These are phyloP conservation scores for Stropharia rugosoannulata DNA, from an alignment of 768 basidiomycete species.

Conservation along the genomic window DNA sequence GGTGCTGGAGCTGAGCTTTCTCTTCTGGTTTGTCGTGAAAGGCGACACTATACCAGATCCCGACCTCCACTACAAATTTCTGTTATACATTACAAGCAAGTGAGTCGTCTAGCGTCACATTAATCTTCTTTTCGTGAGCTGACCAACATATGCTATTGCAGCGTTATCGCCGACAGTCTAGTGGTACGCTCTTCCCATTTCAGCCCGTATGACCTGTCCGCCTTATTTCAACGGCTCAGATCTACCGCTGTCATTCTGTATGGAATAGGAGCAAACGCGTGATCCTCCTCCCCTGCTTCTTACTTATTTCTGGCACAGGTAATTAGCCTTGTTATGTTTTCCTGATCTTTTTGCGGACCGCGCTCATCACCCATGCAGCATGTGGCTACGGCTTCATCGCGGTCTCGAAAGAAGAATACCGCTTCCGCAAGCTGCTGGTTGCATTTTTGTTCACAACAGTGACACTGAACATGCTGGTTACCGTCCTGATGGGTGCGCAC, in stretches of 20 bases:
- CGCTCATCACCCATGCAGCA: conserved; percentile 9
- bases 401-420: conserved; percentile 26
- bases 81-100: conserved; percentile 32
- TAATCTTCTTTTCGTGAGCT: background rate
- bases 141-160: conserved; percentile 7
- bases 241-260: conserved; percentile 30
- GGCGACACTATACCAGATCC: conserved; percentile 23
- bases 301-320: conserved; percentile 27
- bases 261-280: conserved; percentile 30
- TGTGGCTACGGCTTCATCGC: conserved; percentile 27
- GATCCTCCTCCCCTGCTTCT: conserved; percentile 23
- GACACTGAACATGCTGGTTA: conserved; percentile 27
- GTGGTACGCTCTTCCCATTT: conserved; percentile 19
- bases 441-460: conserved; percentile 29
- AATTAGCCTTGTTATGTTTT: conserved; percentile 9
- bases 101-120: conserved; percentile 12
- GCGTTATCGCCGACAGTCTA: conserved; percentile 27
- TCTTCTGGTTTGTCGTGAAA: conserved; percentile 26
- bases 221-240: conserved; percentile 15
- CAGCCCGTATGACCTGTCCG: background rate
- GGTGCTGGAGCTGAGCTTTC: conserved; percentile 26
- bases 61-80: conserved; percentile 26
- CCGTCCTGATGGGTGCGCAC: conserved; percentile 26
- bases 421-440: conserved; percentile 24
- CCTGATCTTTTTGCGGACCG: background rate